Evolutionary conservation across 139 green algal species (phyloP).

Genomic region (Closterium sp.): DNA sequence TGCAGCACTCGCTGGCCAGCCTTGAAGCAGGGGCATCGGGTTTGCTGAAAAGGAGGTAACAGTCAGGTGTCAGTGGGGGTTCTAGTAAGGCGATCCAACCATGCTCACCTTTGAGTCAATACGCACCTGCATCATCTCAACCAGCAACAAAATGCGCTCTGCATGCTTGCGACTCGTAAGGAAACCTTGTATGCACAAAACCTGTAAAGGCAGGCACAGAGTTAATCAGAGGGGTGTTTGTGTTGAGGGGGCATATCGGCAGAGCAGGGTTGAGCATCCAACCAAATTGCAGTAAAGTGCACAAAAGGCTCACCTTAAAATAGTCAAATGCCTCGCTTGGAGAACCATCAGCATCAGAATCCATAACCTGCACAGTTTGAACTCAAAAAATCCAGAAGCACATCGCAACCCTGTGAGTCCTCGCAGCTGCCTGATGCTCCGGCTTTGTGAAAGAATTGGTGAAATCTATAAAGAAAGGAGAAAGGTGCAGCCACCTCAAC

Average conservation of each 20-base stretch:
- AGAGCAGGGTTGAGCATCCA: neutral
- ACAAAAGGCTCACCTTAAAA: constrained; percentile 67
- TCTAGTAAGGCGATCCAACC: neutral
- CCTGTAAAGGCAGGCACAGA: constrained; percentile 5
- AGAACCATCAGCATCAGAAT: constrained; percentile 73
- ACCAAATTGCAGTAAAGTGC: neutral
- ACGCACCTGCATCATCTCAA: constrained; percentile 83
- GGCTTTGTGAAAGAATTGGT: neutral
- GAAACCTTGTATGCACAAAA: constrained; percentile 94
- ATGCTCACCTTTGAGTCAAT: neutral
- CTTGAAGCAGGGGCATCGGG: constrained; percentile 93
- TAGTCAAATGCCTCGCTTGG: constrained; percentile 87
- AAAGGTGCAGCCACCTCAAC: constrained; percentile 71
- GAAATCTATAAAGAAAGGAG: neutral
- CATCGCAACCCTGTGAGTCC: neutral
- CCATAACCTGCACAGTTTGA: constrained; percentile 71
- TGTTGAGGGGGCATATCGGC: neutral
- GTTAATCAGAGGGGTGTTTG: neutral
- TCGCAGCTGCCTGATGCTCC: neutral
- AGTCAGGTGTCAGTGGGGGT: neutral
- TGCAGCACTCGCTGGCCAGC: constrained; percentile 68
- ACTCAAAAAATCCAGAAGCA: neutral
- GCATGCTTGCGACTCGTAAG: constrained; percentile 83
- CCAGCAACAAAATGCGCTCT: constrained; percentile 80
- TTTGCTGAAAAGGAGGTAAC: constrained; percentile 34